Conservation (phyloP, 352 stramenopile genomes). For the Pythium insidiosum region DNA sequence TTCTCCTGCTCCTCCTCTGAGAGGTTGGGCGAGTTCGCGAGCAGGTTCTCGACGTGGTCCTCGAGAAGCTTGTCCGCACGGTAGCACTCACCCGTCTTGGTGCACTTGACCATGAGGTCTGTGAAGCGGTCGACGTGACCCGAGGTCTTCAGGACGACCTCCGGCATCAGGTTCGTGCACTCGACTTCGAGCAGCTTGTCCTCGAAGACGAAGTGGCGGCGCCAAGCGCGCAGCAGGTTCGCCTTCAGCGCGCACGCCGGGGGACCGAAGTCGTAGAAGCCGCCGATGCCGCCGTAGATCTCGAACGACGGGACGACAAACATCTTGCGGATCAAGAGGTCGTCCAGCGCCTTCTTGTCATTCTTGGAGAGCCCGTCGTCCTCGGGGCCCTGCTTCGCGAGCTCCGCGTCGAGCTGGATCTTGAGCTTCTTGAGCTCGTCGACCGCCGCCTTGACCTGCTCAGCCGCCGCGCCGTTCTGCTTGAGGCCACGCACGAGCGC, state of each 20-base stretch:
- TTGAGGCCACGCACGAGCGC: conserved; percentile 95
- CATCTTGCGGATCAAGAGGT: conserved; percentile 98
- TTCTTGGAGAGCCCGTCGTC: conserved; percentile 55
- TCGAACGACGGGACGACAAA: conserved; percentile 99
- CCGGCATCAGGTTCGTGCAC: conserved; percentile 97
- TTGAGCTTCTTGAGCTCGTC: conserved; percentile 93
- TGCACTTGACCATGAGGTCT: conserved; percentile 99
- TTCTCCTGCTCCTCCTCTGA: conserved; percentile 85
- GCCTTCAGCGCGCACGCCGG: conserved; percentile 94
- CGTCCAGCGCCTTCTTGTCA: conserved; percentile 93
- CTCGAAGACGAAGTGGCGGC: conserved; percentile 97
- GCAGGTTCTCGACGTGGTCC: conserved; percentile 96
- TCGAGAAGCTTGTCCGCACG: conserved; percentile 99
- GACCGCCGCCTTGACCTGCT: conserved; percentile 88
- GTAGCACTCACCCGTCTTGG: conserved; percentile 96
- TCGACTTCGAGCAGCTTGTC: conserved; percentile 99
- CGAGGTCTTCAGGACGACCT: conserved; percentile 97
- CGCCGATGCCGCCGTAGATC: conserved; percentile 98
- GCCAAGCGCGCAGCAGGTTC: conserved; percentile 95
- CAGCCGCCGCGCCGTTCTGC: conserved; percentile 87
- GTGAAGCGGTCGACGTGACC: conserved; percentile 99
- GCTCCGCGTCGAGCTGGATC: conserved; percentile 73
- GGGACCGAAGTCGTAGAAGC: conserved; percentile 98
- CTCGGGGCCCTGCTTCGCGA: conserved; percentile 60
- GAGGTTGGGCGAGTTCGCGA: conserved; percentile 77